Conservation (phyloP, 176 grass and related monocot species). For the Oryza coarctata region DNA sequence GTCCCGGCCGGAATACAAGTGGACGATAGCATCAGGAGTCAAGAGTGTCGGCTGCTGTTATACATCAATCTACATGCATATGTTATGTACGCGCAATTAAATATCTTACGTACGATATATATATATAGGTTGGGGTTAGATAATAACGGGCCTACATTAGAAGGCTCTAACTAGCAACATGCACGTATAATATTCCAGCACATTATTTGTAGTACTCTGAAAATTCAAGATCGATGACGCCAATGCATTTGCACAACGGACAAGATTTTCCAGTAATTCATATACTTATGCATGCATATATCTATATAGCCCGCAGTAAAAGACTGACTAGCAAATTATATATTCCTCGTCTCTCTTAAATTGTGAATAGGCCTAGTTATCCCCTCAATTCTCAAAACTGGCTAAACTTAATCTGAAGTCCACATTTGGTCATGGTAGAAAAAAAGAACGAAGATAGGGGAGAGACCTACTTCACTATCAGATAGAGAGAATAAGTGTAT, state of each 20-base stretch:
- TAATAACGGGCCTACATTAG: constrained; percentile 29
- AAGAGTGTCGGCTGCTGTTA: constrained; percentile 1
- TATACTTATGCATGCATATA: not conserved
- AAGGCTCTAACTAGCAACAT: not conserved
- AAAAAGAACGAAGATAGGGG: not conserved
- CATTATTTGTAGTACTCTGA: not conserved
- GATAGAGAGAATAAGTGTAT: no score
- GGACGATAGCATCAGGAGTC: constrained; percentile 20
- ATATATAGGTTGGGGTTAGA: constrained; percentile 8
- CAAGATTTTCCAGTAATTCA: constrained; percentile 21
- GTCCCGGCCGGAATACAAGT: constrained; percentile 15
- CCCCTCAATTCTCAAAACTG: no score
- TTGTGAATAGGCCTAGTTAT: not conserved
- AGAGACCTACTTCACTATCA: no score
- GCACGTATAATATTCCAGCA: not conserved
- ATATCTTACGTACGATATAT: not conserved
- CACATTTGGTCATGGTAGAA: not conserved
- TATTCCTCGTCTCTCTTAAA: not conserved
- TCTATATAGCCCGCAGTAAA: not conserved
- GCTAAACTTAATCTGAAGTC: no score
- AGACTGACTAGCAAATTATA: not conserved
- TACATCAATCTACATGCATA: not conserved
- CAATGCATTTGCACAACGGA: constrained; percentile 20
- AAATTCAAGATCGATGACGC: not conserved
- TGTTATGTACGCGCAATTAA: constrained; percentile 4